These are phyloP conservation scores for Ceriops tagal DNA, from an alignment of 345 rosid species.

Conservation along the genomic window DNA sequence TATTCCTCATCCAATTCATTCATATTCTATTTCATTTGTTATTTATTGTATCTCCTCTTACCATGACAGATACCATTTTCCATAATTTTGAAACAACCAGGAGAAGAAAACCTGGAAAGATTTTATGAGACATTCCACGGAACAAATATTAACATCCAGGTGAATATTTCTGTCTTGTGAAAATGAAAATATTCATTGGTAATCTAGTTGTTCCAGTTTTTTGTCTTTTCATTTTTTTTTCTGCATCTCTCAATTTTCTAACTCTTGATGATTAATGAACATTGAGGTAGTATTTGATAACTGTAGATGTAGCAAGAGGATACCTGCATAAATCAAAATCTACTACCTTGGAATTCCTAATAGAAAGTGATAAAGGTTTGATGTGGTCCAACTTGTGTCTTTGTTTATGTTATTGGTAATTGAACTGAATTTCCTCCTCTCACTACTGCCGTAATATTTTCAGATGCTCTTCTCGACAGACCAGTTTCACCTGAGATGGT, in stretches of 20 bases:
- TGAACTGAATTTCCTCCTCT: conserved; percentile 15
- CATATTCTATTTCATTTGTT: not conserved
- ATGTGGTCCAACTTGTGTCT: not conserved
- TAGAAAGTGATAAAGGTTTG: conserved; percentile 69
- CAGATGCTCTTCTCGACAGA: conserved; percentile 62
- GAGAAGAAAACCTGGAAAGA: conserved; percentile 51
- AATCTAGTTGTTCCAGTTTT: not conserved
- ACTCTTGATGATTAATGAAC: conserved; percentile 29
- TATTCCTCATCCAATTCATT: not conserved
- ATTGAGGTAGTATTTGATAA: conserved; percentile 66
- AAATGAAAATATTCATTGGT: not conserved
- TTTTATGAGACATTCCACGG: conserved; percentile 92
- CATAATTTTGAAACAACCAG: conserved; percentile 40
- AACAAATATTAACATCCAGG: conserved; percentile 78
- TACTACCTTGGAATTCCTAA: conserved; percentile 63
- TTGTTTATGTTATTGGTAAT: conserved; percentile 6
- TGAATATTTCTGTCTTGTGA: conserved; percentile 26
- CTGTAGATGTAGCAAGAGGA: conserved; percentile 73
- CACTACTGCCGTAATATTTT: conserved; percentile 13
- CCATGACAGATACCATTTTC: conserved; percentile 71
- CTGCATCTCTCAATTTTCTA: not conserved
- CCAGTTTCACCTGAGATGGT: conserved; percentile 77
- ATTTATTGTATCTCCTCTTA: conserved; percentile 4
- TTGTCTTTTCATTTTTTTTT: not conserved
- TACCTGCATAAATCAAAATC: conserved; percentile 73